A percentile compares a stretch with the other conserved stretches of the same genome.
phyloP scores from a whole-genome alignment of 805 yeast genomes.

The Suhomyces emberorum region DNA sequence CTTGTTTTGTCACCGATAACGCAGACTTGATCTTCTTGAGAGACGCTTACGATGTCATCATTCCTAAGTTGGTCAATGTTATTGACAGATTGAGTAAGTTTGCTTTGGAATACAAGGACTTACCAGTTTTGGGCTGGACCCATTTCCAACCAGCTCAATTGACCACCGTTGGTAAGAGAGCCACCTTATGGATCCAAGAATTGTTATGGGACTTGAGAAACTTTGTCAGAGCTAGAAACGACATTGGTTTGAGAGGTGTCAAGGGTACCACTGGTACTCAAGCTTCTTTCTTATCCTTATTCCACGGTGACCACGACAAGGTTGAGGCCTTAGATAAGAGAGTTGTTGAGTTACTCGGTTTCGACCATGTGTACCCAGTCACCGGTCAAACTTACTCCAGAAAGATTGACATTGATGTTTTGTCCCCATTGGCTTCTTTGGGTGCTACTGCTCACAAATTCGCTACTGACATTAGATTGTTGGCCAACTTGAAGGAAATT shows the following conservation, averaged over 20 bases:
- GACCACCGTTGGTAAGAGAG: conserved; percentile 98
- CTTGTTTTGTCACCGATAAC: conserved; percentile 96
- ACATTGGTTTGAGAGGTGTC: conserved; percentile 94
- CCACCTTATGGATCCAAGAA: conserved; percentile 97
- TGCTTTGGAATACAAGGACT: conserved; percentile 87
- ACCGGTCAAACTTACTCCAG: conserved; percentile 99
- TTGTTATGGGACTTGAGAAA: conserved; percentile 96
- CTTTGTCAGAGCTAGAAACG: conserved; percentile 93
- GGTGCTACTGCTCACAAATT: conserved; percentile 97
- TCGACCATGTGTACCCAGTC: conserved; percentile 92
- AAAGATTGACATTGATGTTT: conserved; percentile 92
- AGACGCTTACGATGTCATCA: conserved; percentile 89
- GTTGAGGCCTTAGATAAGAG: conserved; percentile 90
- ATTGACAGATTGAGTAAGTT: conserved; percentile 85
- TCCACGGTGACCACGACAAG: conserved; percentile 95
- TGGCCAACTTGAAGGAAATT: conserved; percentile 94
- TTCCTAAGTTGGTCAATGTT: conserved; percentile 94
- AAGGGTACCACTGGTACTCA: conserved; percentile 99
- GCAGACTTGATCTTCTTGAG: conserved; percentile 96
- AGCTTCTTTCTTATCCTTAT: conserved; percentile 90
- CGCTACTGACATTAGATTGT: conserved; percentile 93
- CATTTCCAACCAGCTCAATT: conserved; percentile 99
- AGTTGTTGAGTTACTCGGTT: conserved; percentile 90
- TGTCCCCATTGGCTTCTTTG: conserved; percentile 88
- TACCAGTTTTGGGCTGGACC: conserved; percentile 98